Conservation (phyloP, 176 grass and related monocot genomes). For the Lolium multiflorum region DNA sequence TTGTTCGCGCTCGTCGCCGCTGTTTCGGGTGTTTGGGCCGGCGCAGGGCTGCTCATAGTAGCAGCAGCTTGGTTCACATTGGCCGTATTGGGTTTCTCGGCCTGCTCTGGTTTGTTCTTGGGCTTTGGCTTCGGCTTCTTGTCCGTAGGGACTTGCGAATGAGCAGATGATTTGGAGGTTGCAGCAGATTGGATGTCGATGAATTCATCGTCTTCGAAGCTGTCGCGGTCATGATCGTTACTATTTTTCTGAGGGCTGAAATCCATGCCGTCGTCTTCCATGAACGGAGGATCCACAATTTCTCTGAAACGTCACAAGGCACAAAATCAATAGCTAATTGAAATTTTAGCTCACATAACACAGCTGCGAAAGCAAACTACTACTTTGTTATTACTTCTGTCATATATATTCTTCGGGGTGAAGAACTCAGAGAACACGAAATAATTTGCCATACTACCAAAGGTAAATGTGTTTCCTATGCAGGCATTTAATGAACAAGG, state of each 20-base stretch:
- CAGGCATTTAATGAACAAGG: not conserved
- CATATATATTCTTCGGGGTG: not conserved
- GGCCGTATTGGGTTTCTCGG: constrained; percentile 18
- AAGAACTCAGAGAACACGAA: not conserved
- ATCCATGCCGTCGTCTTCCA: constrained; percentile 55
- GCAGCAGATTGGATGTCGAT: constrained; percentile 7
- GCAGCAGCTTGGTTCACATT: not conserved
- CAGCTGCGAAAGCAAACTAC: not conserved
- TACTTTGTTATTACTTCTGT: not conserved
- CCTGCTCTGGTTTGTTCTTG: constrained; percentile 44
- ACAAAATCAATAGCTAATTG: constrained; percentile 8
- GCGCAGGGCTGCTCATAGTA: not conserved
- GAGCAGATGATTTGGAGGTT: constrained; percentile 4
- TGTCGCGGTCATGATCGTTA: not conserved
- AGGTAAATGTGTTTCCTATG: not conserved
- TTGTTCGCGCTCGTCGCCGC: constrained; percentile 9
- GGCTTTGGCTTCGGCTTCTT: constrained; percentile 45
- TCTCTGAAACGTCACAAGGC: constrained; percentile 46
- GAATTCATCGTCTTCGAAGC: constrained; percentile 47
- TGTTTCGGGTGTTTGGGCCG: constrained; percentile 10
- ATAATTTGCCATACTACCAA: not conserved
- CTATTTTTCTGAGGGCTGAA: constrained; percentile 58
- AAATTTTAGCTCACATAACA: not conserved
- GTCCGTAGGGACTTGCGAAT: not conserved
- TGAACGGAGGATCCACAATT: not conserved